Evolutionary conservation across 768 basidiomycete species (phyloP).

Genomic region (Gymnopilus junonius): DNA sequence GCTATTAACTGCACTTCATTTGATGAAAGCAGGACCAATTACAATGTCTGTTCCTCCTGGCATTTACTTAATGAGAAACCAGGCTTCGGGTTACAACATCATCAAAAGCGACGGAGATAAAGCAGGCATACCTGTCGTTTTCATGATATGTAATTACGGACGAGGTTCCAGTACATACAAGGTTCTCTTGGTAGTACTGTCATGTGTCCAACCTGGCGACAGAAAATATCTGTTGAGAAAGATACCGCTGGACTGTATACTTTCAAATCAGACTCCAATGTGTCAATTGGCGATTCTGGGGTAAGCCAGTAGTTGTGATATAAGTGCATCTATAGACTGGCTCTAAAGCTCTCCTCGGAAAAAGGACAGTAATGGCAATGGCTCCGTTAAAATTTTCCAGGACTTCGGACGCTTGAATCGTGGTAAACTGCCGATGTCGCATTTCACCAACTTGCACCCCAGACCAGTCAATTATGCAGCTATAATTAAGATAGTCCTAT

Average conservation of each 20-base stretch:
- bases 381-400: too few relatives aligned
- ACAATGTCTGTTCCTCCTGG: not conserved
- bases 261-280: not conserved
- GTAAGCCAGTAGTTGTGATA: not conserved
- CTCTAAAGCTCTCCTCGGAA: not conserved
- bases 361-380: not conserved
- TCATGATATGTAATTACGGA: not conserved
- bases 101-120: not conserved
- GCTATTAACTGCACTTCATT: too few relatives aligned
- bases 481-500: too few relatives aligned
- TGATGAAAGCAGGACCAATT: too few relatives aligned
- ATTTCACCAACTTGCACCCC: too few relatives aligned
- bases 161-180: not conserved
- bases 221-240: not conserved
- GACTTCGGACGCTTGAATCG: too few relatives aligned
- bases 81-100: not conserved
- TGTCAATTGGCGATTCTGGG: not conserved
- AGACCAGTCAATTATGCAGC: too few relatives aligned
- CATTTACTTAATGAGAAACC: not conserved
- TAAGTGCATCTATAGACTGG: too few relatives aligned
- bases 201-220: not conserved
- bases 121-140: not conserved
- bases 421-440: too few relatives aligned
- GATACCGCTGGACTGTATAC: not conserved
- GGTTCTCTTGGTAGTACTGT: not conserved